Percentiles rank a stretch among this genome's conserved stretches.
phyloP scores from a whole-genome alignment of 1,284 basidiomycete genomes.

The Sporisorium exsertum region DNA sequence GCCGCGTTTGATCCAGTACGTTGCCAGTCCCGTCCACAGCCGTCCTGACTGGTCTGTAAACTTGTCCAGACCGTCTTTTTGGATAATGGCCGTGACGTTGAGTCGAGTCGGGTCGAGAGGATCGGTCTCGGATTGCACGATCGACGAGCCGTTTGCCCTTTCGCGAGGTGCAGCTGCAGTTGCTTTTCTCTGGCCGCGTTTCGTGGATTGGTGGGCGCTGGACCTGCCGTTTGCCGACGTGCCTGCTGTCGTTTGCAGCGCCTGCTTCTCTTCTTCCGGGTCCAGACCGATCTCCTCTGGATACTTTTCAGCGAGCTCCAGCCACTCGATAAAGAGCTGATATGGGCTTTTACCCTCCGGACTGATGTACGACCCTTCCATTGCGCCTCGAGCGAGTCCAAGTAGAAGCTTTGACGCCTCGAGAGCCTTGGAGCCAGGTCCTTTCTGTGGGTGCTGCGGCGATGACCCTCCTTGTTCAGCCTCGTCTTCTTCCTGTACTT shows the following conservation, averaged over 20 bases:
- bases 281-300: conserved; percentile 92
- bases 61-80: conserved; percentile 83
- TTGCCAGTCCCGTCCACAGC: conserved; percentile 94
- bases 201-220: conserved; percentile 71
- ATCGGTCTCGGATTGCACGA: conserved; percentile 78
- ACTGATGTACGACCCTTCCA: conserved; percentile 83
- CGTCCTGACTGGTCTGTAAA: conserved; percentile 97
- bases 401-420: conserved; percentile 93
- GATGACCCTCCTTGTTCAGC: conserved; percentile 1
- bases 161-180: conserved; percentile 56
- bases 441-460: background rate
- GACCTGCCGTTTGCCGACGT: conserved; percentile 6
- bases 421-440: conserved; percentile 74
- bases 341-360: conserved; percentile 96
- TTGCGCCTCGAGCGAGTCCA: conserved; percentile 83
- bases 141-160: conserved; percentile 73
- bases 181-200: conserved; percentile 64
- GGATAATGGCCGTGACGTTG: conserved; percentile 87
- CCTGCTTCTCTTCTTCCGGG: conserved; percentile 74
- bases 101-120: conserved; percentile 79
- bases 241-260: conserved; percentile 1
- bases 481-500: conserved; percentile 26
- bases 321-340: conserved; percentile 90
- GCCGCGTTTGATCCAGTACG: conserved; percentile 97
- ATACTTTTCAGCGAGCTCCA: conserved; percentile 89